These are phyloP conservation scores for Buddleja alternifolia DNA, from an alignment of 257 asterid species.

Conservation along the genomic window DNA sequence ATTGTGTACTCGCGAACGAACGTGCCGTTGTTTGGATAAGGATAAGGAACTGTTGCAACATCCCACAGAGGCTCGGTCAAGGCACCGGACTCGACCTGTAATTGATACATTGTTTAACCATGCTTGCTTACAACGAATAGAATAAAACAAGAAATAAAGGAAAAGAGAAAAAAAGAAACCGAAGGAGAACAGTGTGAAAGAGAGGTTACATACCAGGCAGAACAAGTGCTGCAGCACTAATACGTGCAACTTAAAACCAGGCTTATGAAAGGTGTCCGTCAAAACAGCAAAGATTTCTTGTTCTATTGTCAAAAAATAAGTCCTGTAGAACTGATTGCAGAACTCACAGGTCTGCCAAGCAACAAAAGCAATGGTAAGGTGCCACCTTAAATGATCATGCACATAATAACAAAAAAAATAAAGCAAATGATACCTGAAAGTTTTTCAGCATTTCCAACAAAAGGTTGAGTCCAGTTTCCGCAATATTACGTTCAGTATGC, in stretches of 20 bases:
- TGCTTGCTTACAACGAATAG: not conserved
- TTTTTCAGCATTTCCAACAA: slow-evolving; percentile 88
- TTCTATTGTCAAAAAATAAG: slow-evolving; percentile 80
- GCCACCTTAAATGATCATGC: not conserved
- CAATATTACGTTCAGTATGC: slow-evolving; percentile 96
- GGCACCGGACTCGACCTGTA: slow-evolving; percentile 73
- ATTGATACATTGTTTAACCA: slow-evolving; percentile 21
- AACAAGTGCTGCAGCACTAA: slow-evolving; percentile 82
- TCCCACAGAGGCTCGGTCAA: slow-evolving; percentile 96
- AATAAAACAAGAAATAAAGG: not conserved
- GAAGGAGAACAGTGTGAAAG: not conserved
- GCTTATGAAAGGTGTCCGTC: slow-evolving; percentile 94
- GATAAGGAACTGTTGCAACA: slow-evolving; percentile 63
- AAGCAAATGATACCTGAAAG: slow-evolving; percentile 67
- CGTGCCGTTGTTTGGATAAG: slow-evolving; percentile 71
- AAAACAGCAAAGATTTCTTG: slow-evolving; percentile 95
- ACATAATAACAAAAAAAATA: not conserved
- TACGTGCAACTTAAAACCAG: slow-evolving; percentile 95
- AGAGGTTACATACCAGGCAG: slow-evolving; percentile 63
- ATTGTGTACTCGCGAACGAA: slow-evolving; percentile 87
- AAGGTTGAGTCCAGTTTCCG: slow-evolving; percentile 97
- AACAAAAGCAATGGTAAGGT: slow-evolving; percentile 33
- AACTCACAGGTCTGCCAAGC: slow-evolving; percentile 76
- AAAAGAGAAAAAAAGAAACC: too few species aligned
- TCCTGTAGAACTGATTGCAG: slow-evolving; percentile 83